These are phyloP conservation scores for Scedosporium apiospermum DNA, from an alignment of 2,329 filamentous ascomycete species.

Conservation along the genomic window DNA sequence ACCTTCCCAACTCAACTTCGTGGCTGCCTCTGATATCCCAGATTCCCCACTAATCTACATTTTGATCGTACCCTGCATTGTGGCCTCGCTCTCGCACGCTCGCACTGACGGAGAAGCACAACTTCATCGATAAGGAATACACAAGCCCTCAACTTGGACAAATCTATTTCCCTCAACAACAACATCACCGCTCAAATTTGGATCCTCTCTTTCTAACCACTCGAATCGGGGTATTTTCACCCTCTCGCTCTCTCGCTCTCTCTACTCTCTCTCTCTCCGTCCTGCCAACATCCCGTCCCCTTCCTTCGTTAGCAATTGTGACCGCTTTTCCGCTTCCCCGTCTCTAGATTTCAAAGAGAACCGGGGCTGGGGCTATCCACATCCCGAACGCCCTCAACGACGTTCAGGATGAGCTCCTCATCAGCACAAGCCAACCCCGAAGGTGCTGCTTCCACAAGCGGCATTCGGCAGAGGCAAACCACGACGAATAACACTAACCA, in stretches of 20 bases:
- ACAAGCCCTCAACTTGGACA: background rate
- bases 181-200: background rate
- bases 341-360: background rate
- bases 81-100: background rate
- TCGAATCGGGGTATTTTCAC: background rate
- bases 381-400: slow-evolving; percentile 5
- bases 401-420: slow-evolving; percentile 7
- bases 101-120: too few relatives aligned
- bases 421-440: background rate
- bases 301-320: background rate
- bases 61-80: background rate
- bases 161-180: background rate
- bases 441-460: slow-evolving; percentile 4
- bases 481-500: slow-evolving; percentile 3
- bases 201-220: background rate
- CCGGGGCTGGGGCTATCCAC: background rate
- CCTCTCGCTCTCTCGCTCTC: background rate
- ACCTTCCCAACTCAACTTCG: background rate
- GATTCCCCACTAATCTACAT: background rate
- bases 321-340: background rate
- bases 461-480: slow-evolving; percentile 3
- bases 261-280: background rate
- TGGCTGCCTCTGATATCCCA: background rate
- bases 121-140: background rate
- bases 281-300: background rate